phyloP scores from a whole-genome alignment of 73 alveolate genomes.

The Halteria grandinella region DNA sequence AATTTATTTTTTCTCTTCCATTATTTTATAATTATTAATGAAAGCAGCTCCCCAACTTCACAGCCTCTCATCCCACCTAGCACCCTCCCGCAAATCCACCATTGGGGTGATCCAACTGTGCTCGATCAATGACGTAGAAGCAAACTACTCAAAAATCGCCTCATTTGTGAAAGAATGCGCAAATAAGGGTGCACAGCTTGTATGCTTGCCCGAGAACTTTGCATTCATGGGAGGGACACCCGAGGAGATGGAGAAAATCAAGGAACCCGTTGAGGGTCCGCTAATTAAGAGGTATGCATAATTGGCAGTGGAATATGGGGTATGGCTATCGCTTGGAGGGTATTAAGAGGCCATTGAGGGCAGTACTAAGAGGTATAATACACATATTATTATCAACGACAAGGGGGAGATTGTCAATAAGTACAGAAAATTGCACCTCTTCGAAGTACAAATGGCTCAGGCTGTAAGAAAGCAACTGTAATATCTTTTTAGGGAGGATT shows the following conservation, averaged over 20 bases:
- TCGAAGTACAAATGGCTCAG: constrained; percentile 69
- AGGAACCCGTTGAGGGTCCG: constrained; percentile 73
- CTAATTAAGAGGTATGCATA: constrained; percentile 61
- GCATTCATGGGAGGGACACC: constrained; percentile 10
- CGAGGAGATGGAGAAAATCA: constrained; percentile 50
- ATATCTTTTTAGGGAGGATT: constrained; percentile 30
- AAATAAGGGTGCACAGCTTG: constrained; percentile 12
- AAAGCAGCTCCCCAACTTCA: too few relatives aligned
- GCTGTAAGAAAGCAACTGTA: constrained; percentile 27
- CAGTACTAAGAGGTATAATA: constrained; percentile 54
- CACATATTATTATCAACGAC: constrained; percentile 73
- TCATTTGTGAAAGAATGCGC: background rate
- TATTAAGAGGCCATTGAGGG: constrained; percentile 64
- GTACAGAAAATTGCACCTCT: constrained; percentile 79
- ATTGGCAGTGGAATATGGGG: constrained; percentile 66
- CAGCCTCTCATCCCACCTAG: too few relatives aligned
- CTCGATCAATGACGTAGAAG: background rate
- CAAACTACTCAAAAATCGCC: background rate
- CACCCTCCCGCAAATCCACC: too few relatives aligned
- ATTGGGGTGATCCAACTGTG: constrained; percentile 17
- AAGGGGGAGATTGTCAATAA: constrained; percentile 68
- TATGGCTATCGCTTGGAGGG: constrained; percentile 85
- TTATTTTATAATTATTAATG: too few relatives aligned
- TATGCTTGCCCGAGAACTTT: constrained; percentile 38
- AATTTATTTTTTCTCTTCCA: too few relatives aligned